phyloP scores from a whole-genome alignment of 805 yeast species.

The Hermanozyma aechmeae region DNA sequence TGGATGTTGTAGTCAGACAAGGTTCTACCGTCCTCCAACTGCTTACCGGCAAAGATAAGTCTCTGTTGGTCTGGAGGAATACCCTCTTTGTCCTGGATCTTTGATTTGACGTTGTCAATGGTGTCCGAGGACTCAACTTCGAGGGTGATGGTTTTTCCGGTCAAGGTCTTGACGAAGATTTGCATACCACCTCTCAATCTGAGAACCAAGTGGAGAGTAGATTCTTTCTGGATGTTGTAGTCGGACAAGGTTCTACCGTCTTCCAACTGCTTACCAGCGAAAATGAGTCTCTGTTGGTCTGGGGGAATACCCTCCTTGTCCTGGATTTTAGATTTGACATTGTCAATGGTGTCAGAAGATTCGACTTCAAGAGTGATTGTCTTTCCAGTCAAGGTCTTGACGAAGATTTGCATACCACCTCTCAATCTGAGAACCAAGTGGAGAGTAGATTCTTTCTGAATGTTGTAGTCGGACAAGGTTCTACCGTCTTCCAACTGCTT shows the following conservation, averaged over 20 bases:
- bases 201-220: background rate
- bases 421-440: conserved; percentile 96
- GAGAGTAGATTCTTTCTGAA: conserved; percentile 93
- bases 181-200: conserved; percentile 11
- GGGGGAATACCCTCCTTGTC: conserved; percentile 1
- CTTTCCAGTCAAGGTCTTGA: conserved; percentile 24
- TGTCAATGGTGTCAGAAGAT: conserved; percentile 1
- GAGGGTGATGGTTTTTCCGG: conserved; percentile 67
- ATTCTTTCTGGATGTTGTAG: background rate
- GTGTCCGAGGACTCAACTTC: conserved; percentile 98
- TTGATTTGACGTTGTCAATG: conserved; percentile 73
- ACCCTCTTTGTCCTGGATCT: conserved; percentile 36
- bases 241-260: conserved; percentile 1
- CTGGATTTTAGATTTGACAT: conserved; percentile 1
- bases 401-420: conserved; percentile 64
- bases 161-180: conserved; percentile 38
- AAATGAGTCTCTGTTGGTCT: background rate
- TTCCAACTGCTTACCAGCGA: conserved; percentile 1
- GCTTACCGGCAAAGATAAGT: conserved; percentile 39
- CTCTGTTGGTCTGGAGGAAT: conserved; percentile 38
- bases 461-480: conserved; percentile 95
- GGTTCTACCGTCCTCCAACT: conserved; percentile 33
- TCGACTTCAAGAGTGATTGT: background rate
- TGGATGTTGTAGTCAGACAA: conserved; percentile 33
- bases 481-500: conserved; percentile 96